Base-by-base conservation (phyloP, 257 asterid species). In the Primulina eburnea region DNA sequence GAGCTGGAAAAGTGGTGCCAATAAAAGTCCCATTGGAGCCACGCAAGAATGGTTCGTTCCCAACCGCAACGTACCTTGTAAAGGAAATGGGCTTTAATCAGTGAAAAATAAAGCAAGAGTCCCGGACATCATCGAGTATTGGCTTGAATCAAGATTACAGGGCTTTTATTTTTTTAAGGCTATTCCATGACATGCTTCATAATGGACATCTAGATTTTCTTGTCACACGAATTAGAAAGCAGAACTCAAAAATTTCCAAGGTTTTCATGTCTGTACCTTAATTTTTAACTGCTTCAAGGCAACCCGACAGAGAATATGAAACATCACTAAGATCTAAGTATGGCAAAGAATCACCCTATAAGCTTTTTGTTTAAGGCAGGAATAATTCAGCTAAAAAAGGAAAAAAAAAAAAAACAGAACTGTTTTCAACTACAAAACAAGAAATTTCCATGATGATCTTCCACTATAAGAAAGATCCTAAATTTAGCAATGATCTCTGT, bases 11-110 rank as follows among this genome's bases (percentile, higher is more conserved):
- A 7, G 92, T 87, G 37, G 86, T 73, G 85, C 20, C 17, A 2
- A 78, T 71, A 78, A 52, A 89, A 53, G 92, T 87, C 20, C 95
- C 95, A 20, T 89, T 89, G 63, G 73, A 82, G 47, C 87, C 61
- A 2, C 79, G 52, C 16, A 89, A 79, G 68, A 89, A 85, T 2
- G 96, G 96, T 65, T 89, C 96, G 58, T 89, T 89, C 35, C 96
- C 96, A 14, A 89, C 96, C 14, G 96, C 96, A 78, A 89, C 96
- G 69, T 89, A 89, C 82, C 96, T 89, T 67, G 71, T 57, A 76
- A 70, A 63, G 35, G 14, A 18, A 59, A 8, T 35, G 8, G 20
- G 1, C 26, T n/a, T 3, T 32, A 18, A 29, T 75, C 53, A 77
- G 76, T 35, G 30, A 10, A 60, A 32, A 14, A 8, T 17, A 78